phyloP scores from a whole-genome alignment of 352 stramenopile genomes.

The Pythium plurisporium region DNA sequence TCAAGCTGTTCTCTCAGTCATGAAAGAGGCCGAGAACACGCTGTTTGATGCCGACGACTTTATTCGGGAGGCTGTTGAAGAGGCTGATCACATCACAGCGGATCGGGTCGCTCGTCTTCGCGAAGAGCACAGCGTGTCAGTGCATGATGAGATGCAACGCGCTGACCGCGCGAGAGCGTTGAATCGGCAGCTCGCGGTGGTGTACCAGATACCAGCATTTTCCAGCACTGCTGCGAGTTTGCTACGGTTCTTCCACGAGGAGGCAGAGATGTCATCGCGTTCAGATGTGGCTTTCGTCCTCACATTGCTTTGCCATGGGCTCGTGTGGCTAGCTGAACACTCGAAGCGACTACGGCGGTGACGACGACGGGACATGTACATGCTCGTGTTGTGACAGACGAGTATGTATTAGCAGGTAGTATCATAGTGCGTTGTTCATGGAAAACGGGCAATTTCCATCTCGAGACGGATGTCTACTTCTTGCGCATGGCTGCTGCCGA shows the following conservation, averaged over 20 bases:
- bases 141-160: constrained; percentile 67
- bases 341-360: constrained; percentile 52
- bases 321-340: constrained; percentile 77
- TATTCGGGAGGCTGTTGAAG: constrained; percentile 38
- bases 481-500: constrained; percentile 31
- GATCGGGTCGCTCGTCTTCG: constrained; percentile 39
- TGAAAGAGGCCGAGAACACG: constrained; percentile 64
- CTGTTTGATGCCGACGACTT: constrained; percentile 65
- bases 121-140: constrained; percentile 47
- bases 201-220: constrained; percentile 79
- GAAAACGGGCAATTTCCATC: not conserved
- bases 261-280: constrained; percentile 61
- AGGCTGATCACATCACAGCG: constrained; percentile 38
- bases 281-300: constrained; percentile 76
- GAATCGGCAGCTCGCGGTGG: constrained; percentile 59
- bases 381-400: not conserved
- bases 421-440: not conserved
- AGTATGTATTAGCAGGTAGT: constrained; percentile 5
- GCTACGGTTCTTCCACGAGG: constrained; percentile 71
- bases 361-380: not conserved
- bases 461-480: constrained; percentile 37
- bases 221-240: constrained; percentile 59
- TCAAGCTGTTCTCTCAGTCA: constrained; percentile 61
- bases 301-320: constrained; percentile 72
- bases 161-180: constrained; percentile 54